phyloP scores from a whole-genome alignment of 2,329 filamentous ascomycete genomes.

The Tolypocladium cylindrosporum region DNA sequence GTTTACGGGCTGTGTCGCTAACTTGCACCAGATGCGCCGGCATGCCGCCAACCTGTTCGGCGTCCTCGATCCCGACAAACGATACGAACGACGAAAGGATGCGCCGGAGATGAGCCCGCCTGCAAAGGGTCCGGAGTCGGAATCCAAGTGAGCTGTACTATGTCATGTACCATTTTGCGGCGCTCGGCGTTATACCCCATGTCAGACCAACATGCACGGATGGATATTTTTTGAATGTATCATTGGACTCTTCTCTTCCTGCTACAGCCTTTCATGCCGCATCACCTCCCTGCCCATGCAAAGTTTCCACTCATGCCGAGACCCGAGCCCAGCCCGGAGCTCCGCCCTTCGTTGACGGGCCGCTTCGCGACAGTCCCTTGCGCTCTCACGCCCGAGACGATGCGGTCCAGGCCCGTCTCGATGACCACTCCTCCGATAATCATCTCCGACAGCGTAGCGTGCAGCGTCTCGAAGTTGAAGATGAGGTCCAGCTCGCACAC shows the following conservation, averaged over 20 bases:
- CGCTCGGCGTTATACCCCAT: constrained; percentile 18
- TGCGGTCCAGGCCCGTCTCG: constrained; percentile 81
- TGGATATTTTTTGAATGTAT: constrained; percentile 11
- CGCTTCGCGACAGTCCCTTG: constrained; percentile 71
- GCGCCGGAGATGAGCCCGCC: constrained; percentile 20
- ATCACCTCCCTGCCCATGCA: constrained; percentile 38
- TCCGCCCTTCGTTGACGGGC: constrained; percentile 60
- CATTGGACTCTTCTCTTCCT: constrained; percentile 7
- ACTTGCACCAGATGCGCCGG: constrained; percentile 20
- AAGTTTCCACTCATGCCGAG: constrained; percentile 49
- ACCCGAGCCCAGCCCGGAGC: constrained; percentile 35
- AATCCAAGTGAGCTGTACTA: constrained; percentile 15
- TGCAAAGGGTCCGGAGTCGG: constrained; percentile 14
- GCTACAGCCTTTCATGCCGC: constrained; percentile 2
- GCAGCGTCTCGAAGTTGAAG: constrained; percentile 96
- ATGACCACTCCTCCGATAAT: constrained; percentile 91
- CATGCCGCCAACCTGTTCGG: constrained; percentile 29
- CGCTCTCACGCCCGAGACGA: constrained; percentile 72
- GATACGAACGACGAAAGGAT: constrained; percentile 29
- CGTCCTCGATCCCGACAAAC: constrained; percentile 28
- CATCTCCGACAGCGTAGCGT: constrained; percentile 87
- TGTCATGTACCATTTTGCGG: constrained; percentile 10
- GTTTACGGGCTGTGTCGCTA: neutral
- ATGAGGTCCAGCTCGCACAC: constrained; percentile 97
- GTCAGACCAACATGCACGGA: constrained; percentile 12